Evolutionary conservation across 306 rosid genomes (phyloP), one percentile per base, ranked within the genome.

Genomic region (Trifolium pratense): DNA sequence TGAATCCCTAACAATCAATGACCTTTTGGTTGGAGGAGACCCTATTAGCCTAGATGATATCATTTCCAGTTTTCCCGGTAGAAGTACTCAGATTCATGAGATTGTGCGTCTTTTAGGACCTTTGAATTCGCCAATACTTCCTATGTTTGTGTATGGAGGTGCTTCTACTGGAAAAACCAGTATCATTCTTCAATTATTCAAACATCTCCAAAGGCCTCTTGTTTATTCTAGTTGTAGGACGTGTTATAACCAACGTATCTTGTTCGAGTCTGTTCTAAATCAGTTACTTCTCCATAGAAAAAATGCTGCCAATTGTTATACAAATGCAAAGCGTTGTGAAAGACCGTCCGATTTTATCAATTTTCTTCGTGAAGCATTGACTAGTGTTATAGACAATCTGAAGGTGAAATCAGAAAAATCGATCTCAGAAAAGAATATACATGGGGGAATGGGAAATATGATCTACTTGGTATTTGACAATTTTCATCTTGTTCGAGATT

Each of bases 221-320:
- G 90, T 89, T 75, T 94, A 94, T 81, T 81, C 96, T 60, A 89
- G 99, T 74, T 94, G 91, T 73, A 90, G 83, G 75, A 84, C 91
- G 5, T 91, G 97, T 81, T 88, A 94, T 63, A 87, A 61, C 80
- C 94, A 88, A 9, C 77, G 92, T 31, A 85, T 87, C 77, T 84
- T 93, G 81, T 93, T 93, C 65, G 97, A 93, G 70, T 93, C 96
- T 40, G 53, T 91, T 67, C 68, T 93, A 70, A 91, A 93, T 76
- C 92, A 88, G 82, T 68, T 93, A 64, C 78, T 86, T 70, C 89
- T 91, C 77, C 94, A 91, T 81, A 79, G 81, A 61, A 93, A 89
- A 86, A 78, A 77, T 77, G 81, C 80, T 51, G 81, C 82, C 75
- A 93, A 87, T 81, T 84, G 84, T 68, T 93, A 87, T 82, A 79